Evolutionary conservation across 176 grass and related monocot species (phyloP), one percentile per base, ranked within the genome.

Genomic region (Chloris gayana): DNA sequence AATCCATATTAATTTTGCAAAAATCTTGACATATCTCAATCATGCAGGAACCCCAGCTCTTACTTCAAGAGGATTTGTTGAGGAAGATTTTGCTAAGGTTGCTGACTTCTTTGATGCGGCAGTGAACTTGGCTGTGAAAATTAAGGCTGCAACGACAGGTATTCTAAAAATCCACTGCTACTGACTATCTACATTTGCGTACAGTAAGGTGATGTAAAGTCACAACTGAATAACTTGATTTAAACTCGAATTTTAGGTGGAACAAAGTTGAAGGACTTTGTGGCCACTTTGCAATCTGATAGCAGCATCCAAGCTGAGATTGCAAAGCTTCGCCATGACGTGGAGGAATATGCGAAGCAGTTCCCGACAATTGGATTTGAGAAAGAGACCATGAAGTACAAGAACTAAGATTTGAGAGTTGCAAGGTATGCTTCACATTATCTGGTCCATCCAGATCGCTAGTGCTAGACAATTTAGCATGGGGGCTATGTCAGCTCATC

Each of bases 281-380:
- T 99, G 73, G 88, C 93, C 76, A 91, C 93, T 45, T 91, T 93
- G 75, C 77, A 95, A 83, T 89, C 90, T 7, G 92, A 89, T 85
- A 82, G 82, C 65, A 82, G 67, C 74, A 78, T 96, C 70, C 88
- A 99, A 76, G 79, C 93, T 75, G 97, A 99, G 72, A 93, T 99
- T 70, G 85, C 91, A 74, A 99, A 99, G 64, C 86, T 93, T 53
- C 91, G 97, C 80, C 86, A 85, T 17, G 82, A 93, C 42, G 97
- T 99, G 72, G 97, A 99, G 85, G 88, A 96, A 72, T 99, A 88
- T 64, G 97, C 97, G 38, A 99, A 99, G 85, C 97, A 96, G 30
- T 99, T 99, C 79, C 97, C 97, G 24, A 99, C 97, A 53, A 85
- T 99, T 90, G 97, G 97, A 74, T 99, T 99, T 88, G 97, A 99